Base-by-base conservation (phyloP, 2,329 filamentous ascomycete genomes). In the Penicillium sclerotiorum region DNA sequence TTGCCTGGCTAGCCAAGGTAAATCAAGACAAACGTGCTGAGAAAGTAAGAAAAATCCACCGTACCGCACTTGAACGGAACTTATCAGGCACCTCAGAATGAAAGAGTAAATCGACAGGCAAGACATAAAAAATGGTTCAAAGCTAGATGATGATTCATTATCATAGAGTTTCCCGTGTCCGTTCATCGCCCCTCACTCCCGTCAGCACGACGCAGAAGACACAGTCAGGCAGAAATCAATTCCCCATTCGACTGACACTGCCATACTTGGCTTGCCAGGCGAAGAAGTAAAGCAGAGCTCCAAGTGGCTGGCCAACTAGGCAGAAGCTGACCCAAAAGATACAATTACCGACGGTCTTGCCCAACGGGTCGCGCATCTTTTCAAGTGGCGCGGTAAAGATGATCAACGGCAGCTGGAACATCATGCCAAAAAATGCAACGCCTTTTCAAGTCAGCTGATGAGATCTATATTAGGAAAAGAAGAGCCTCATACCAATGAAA, bases 251-350 rank as follows among this genome's bases (percentile, higher is more conserved):
- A 57, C 76, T 89, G 18, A 92, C 87, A 62, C 87, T 91, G 11
- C 94, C 94, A 68, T 96, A 96, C 76, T 97, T 97, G 47, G 90
- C 90, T 74, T 97, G 93, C 93, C 94, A 99, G 1, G 92, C 92
- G 68, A 97, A 97, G 71, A 96, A 99, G 71, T 99, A 99, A 68
- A 95, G 79, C 52, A 99, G 76, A 0, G 90, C 92, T 1, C 90
- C 94, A 61, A 97, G 82, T 0, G 94, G 94, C 76, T 99, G 94
- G 3, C 94, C 94, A 11, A 99, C 88, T 2, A 97, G 83, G 57
- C 93, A 96, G 67, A 99, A 99, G 11, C 89, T 93, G 17, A 96
- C 80, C 94, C 94, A 97, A 71, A 99, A 99, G 50, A 95, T 92
- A 64, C 87, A 86, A 70, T 99, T 99, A 1, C 94, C 94, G 22